These are phyloP conservation scores for Penicillium sp. DNA, from an alignment of 2,329 filamentous ascomycete species.

Conservation along the genomic window DNA sequence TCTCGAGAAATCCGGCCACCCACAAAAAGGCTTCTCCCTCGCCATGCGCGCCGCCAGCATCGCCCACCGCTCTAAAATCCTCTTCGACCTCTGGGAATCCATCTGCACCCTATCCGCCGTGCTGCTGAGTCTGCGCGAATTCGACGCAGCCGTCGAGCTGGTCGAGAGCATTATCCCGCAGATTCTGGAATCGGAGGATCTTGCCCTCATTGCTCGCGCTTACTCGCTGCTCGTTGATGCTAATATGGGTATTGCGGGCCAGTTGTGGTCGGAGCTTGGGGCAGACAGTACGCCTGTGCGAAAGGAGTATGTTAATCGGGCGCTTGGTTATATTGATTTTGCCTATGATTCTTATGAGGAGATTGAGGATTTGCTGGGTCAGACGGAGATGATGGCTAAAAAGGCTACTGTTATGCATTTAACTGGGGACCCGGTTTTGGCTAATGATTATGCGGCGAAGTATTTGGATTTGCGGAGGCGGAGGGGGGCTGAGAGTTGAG, in stretches of 20 bases:
- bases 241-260: conserved; percentile 73
- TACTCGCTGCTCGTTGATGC: conserved; percentile 76
- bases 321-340: conserved; percentile 64
- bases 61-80: conserved; percentile 69
- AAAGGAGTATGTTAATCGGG: conserved; percentile 62
- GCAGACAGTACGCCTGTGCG: conserved; percentile 39
- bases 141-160: conserved; percentile 66
- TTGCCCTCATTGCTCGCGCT: conserved; percentile 65
- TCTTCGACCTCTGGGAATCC: conserved; percentile 74
- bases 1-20: conserved; percentile 68
- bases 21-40: conserved; percentile 76
- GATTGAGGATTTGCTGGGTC: conserved; percentile 69
- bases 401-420: conserved; percentile 77
- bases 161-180: conserved; percentile 74
- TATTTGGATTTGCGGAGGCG: conserved; percentile 64
- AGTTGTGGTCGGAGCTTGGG: conserved; percentile 35
- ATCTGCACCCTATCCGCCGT: conserved; percentile 70
- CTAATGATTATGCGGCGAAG: conserved; percentile 69
- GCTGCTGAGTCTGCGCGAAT: conserved; percentile 72
- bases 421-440: conserved; percentile 65
- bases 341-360: conserved; percentile 68
- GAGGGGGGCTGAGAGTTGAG: conserved; percentile 21
- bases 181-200: conserved; percentile 71
- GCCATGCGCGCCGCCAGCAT: conserved; percentile 75
- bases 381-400: conserved; percentile 80